Evolutionary conservation across 2,329 filamentous ascomycete species (phyloP).

Genomic region (Ceratocystis huliohia): DNA sequence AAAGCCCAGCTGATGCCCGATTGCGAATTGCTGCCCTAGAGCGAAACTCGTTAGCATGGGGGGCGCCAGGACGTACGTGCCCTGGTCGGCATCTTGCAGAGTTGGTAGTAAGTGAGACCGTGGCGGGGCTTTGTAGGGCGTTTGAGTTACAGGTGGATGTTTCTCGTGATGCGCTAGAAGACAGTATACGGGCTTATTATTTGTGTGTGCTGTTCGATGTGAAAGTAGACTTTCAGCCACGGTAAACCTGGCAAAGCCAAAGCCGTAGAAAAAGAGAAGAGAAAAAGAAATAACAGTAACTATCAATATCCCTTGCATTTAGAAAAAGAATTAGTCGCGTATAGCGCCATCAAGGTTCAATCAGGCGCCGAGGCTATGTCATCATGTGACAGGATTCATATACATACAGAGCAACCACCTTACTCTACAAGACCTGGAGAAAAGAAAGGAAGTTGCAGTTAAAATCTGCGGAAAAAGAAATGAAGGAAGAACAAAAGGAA

Average conservation of each 20-base stretch:
- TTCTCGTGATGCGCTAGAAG: slow-evolving; percentile 22
- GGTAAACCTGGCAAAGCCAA: neutral
- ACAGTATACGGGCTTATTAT: slow-evolving; percentile 14
- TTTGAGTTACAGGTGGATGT: slow-evolving; percentile 33
- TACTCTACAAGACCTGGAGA: too few species aligned
- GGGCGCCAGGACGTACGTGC: slow-evolving; percentile 39
- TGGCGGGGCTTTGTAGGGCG: slow-evolving; percentile 32
- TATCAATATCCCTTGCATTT: too few species aligned
- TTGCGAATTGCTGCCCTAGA: slow-evolving; percentile 31
- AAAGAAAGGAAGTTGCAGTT: too few species aligned
- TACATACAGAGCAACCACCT: neutral
- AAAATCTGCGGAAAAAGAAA: too few species aligned
- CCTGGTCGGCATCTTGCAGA: slow-evolving; percentile 41
- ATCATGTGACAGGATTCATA: neutral
- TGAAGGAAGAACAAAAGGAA: too few species aligned
- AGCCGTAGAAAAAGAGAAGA: neutral
- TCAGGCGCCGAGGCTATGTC: neutral
- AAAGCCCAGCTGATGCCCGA: slow-evolving; percentile 23
- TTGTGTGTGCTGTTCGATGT: slow-evolving; percentile 19
- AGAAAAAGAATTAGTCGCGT: too few species aligned
- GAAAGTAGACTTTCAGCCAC: slow-evolving; percentile 7
- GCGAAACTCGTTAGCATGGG: slow-evolving; percentile 39
- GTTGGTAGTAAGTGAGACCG: slow-evolving; percentile 35
- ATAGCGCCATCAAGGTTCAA: neutral
- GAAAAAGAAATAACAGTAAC: neutral